Conservation (phyloP, 1,284 basidiomycete species). For the Marasmius fiardii region DNA sequence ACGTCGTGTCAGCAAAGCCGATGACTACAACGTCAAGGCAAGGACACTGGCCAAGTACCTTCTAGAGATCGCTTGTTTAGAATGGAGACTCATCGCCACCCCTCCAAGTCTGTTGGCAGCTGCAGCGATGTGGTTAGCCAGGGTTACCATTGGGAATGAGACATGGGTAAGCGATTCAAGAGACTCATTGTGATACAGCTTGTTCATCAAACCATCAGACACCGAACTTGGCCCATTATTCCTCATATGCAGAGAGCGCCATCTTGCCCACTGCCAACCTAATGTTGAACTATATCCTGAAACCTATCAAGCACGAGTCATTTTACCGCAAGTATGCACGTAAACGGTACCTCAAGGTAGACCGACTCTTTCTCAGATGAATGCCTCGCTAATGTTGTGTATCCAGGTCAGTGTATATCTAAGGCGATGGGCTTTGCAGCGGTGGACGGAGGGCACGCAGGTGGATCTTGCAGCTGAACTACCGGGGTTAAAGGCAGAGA, state of each 20-base stretch:
- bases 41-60: slow-evolving; percentile 93
- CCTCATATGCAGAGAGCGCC: slow-evolving; percentile 83
- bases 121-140: slow-evolving; percentile 88
- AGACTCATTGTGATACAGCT: slow-evolving; percentile 2
- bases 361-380: slow-evolving; percentile 12
- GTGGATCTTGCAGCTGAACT: slow-evolving; percentile 53
- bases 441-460: slow-evolving; percentile 52
- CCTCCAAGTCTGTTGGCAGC: slow-evolving; percentile 88
- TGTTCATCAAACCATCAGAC: slow-evolving; percentile 46
- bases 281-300: slow-evolving; percentile 91
- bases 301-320: slow-evolving; percentile 69
- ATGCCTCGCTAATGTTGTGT: background rate
- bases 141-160: slow-evolving; percentile 79
- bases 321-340: slow-evolving; percentile 84
- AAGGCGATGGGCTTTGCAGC: slow-evolving; percentile 57
- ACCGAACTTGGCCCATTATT: slow-evolving; percentile 89
- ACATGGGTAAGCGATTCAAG: slow-evolving; percentile 70
- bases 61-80: slow-evolving; percentile 87
- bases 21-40: slow-evolving; percentile 90
- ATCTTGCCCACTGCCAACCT: slow-evolving; percentile 86
- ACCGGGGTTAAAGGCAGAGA: slow-evolving; percentile 48
- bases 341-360: slow-evolving; percentile 84
- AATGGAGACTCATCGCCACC: slow-evolving; percentile 80
- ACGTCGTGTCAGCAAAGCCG: slow-evolving; percentile 91
- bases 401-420: slow-evolving; percentile 57